These are phyloP conservation scores for Artemisia annua DNA, from an alignment of 129 eudicot species.

Conservation along the genomic window DNA sequence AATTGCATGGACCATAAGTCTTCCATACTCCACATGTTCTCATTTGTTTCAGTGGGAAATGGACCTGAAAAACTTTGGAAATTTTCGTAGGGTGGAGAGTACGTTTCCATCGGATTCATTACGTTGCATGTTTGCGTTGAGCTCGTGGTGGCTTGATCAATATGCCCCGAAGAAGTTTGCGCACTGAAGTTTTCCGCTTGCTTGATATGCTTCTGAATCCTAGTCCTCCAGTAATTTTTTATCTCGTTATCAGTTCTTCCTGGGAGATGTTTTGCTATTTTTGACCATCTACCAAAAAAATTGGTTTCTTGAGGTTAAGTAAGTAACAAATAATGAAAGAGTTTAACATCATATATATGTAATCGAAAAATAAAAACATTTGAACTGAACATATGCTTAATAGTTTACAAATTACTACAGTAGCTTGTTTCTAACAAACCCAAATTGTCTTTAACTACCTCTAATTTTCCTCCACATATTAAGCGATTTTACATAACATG, in stretches of 20 bases:
- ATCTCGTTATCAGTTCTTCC: constrained; percentile 98
- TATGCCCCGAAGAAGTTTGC: constrained; percentile 39
- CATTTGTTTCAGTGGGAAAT: constrained; percentile 57
- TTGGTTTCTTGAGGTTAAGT: neutral
- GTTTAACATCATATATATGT: too few species aligned
- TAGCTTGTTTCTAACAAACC: too few species aligned
- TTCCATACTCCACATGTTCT: constrained; percentile 79
- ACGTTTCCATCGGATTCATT: constrained; percentile 48
- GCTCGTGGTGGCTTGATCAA: constrained; percentile 46
- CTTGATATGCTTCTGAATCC: constrained; percentile 89
- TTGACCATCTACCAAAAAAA: constrained; percentile 68
- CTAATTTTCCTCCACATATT: too few species aligned
- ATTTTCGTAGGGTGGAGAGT: constrained; percentile 57
- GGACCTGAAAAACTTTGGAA: constrained; percentile 48
- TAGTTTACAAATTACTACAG: too few species aligned
- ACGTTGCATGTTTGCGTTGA: constrained; percentile 48
- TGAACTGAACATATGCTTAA: too few species aligned
- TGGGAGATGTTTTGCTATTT: constrained; percentile 84
- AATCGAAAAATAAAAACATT: too few species aligned
- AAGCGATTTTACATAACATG: too few species aligned
- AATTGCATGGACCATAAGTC: constrained; percentile 89
- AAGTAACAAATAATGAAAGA: neutral
- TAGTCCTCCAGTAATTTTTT: constrained; percentile 87
- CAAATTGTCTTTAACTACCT: too few species aligned
- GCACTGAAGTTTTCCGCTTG: constrained; percentile 45